phyloP scores from a whole-genome alignment of 139 green algal genomes.

The Dunaliella sp. region DNA sequence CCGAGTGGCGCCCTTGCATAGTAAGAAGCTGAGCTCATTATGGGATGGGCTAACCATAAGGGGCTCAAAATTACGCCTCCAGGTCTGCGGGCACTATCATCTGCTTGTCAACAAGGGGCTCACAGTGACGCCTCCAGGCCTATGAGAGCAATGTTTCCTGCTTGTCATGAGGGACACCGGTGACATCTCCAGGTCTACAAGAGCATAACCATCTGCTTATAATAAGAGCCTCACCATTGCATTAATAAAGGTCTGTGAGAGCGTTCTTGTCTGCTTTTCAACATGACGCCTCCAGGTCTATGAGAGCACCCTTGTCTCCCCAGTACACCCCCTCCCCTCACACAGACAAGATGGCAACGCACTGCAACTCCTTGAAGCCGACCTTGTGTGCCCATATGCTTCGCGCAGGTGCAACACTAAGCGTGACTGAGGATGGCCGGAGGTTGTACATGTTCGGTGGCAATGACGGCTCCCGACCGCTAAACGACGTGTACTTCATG shows the following conservation, averaged over 20 bases:
- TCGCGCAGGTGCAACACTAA: conserved; percentile 35
- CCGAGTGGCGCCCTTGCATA: too few relatives aligned
- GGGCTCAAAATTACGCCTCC: too few relatives aligned
- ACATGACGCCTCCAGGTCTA: neutral
- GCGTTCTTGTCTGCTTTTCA: neutral
- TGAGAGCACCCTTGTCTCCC: neutral
- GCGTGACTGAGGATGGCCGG: conserved; percentile 60
- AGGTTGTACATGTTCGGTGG: conserved; percentile 68
- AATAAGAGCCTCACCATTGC: neutral
- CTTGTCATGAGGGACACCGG: too few relatives aligned
- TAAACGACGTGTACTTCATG: conserved; percentile 65
- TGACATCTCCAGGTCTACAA: too few relatives aligned
- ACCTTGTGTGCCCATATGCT: conserved; percentile 10
- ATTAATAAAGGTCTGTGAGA: neutral
- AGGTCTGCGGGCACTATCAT: too few relatives aligned
- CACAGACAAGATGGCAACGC: neutral
- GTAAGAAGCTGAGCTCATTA: too few relatives aligned
- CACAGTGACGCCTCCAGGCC: too few relatives aligned
- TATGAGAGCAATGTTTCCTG: too few relatives aligned
- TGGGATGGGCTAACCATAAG: too few relatives aligned
- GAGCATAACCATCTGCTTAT: too few relatives aligned
- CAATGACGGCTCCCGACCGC: conserved; percentile 38
- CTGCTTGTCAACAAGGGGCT: too few relatives aligned
- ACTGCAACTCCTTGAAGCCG: neutral
- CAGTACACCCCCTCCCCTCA: neutral